Base-by-base conservation (phyloP, 2,329 filamentous ascomycete species). In the Beauveria medogensis region DNA sequence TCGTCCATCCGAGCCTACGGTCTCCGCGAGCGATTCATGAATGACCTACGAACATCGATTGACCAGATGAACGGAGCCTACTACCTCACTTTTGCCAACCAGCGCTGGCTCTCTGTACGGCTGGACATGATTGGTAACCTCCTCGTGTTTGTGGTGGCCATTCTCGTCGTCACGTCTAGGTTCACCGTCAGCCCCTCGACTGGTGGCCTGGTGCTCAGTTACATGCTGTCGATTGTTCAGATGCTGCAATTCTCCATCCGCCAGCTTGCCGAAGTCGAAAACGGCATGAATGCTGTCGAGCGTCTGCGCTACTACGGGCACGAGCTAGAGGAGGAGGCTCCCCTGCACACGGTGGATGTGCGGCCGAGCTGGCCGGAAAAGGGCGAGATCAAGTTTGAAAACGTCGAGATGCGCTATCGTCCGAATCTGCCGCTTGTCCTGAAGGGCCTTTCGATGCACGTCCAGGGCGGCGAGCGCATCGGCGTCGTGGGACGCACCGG, bases 271-370 rank as follows among this genome's bases (percentile, higher is more conserved):
- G 93, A 97, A 73, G 91, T 97, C 9, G 93, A 97, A 74, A 97
- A 97, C 75, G 91, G 92, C 70, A 97, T 97, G 93, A 97, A 97
- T 72, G 88, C 92, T 0, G 94, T 95, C 0, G 93, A 97, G 75
- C 88, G 94, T 55, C 80, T 97, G 40, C 86, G 92, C 71, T 91
- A 96, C 77, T 97, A 97, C 71, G 92, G 91, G 59, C 91, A 85
- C 1, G 75, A 90, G 66, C 82, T 99, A 5, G 92, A 96, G 64
- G 89, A 96, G 70, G 94, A 97, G 73, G 91, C 93, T 0, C 91
- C 92, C 0, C 79, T 92, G 2, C 89, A 92, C 68, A 87, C 90
- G 47, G 72, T 87, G 54, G 84, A 92, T 5, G 84, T 96, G 3
- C 83, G 85, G 20, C 77, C 84, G 1, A 81, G 81, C 22, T 99